These are phyloP conservation scores for Bathelium albidoporum DNA, from an alignment of 495 filamentous ascomycete species.

Conservation along the genomic window DNA sequence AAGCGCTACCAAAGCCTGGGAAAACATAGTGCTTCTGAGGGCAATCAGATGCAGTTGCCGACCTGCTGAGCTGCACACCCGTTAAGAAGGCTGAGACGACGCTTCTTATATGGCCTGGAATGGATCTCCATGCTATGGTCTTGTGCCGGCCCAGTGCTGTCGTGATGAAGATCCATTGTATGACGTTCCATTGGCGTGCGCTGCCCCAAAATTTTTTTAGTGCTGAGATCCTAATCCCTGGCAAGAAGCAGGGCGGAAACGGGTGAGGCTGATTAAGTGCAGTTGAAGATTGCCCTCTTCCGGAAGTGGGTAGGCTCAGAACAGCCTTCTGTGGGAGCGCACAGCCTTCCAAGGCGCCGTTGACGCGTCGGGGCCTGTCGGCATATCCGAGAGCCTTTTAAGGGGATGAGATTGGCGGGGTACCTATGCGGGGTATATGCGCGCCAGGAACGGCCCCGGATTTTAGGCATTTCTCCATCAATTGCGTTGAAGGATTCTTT, in stretches of 20 bases:
- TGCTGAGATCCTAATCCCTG: background rate
- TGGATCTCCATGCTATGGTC: background rate
- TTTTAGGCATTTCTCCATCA: background rate
- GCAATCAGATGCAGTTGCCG: background rate
- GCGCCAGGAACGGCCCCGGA: background rate
- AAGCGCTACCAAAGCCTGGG: constrained; percentile 9
- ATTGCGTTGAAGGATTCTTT: background rate
- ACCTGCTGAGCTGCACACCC: background rate
- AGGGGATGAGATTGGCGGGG: background rate
- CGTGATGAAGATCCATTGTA: constrained; percentile 2
- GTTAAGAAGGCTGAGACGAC: background rate
- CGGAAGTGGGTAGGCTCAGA: background rate
- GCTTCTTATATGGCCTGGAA: background rate
- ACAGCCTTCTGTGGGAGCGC: background rate
- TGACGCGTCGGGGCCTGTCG: background rate
- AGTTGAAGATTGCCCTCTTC: background rate
- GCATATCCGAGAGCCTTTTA: background rate
- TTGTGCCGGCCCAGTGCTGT: background rate
- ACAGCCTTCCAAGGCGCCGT: background rate
- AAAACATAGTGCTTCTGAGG: constrained; percentile 9
- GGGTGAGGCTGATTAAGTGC: background rate
- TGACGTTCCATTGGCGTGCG: background rate
- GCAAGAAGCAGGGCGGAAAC: background rate
- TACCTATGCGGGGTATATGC: background rate
- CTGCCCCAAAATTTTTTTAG: background rate